Percentiles rank a stretch among this genome's conserved stretches.
These are phyloP conservation scores for Ceratobasidium sp. DNA, from an alignment of 1,284 basidiomycete genomes.

Conservation along the genomic window DNA sequence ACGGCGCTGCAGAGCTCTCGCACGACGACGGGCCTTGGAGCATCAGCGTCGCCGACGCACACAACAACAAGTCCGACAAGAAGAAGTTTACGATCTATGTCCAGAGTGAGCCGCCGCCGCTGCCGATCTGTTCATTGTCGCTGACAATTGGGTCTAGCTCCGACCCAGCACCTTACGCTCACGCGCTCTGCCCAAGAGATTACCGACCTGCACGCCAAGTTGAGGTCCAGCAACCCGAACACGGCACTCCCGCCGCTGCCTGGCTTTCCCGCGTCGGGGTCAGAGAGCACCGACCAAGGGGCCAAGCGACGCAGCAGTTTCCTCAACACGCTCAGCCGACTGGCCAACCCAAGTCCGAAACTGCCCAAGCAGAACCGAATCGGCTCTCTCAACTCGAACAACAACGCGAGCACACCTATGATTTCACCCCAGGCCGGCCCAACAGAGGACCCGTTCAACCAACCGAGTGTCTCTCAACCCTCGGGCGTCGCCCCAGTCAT, in stretches of 20 bases:
- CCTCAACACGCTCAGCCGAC: conserved; percentile 78
- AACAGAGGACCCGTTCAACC: conserved; percentile 55
- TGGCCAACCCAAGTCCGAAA: conserved; percentile 51
- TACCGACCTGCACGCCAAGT: conserved; percentile 74
- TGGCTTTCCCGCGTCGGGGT: conserved; percentile 56
- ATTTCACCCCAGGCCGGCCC: conserved; percentile 62
- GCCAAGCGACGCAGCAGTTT: conserved; percentile 80
- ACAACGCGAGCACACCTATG: conserved; percentile 48
- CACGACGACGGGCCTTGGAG: conserved; percentile 72
- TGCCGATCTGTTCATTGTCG: conserved; percentile 49
- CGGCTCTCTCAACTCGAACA: conserved; percentile 26
- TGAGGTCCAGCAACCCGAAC: conserved; percentile 48
- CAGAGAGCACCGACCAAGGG: conserved; percentile 57
- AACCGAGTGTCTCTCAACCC: conserved; percentile 13
- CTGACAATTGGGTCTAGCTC: conserved; percentile 59
- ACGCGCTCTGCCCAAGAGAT: conserved; percentile 78
- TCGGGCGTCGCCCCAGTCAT: conserved; percentile 5
- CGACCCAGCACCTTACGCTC: conserved; percentile 87
- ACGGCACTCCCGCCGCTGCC: conserved; percentile 65
- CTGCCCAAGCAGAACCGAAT: conserved; percentile 5
- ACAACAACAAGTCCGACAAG: conserved; percentile 52
- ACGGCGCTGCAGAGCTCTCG: conserved; percentile 24
- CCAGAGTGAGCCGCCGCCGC: conserved; percentile 59
- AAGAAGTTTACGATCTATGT: conserved; percentile 66
- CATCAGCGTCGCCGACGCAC: conserved; percentile 75